A percentile compares a stretch with the other conserved stretches of the same genome.
phyloP scores from a whole-genome alignment of 179 eudicot species.

The Corrigiola litoralis region DNA sequence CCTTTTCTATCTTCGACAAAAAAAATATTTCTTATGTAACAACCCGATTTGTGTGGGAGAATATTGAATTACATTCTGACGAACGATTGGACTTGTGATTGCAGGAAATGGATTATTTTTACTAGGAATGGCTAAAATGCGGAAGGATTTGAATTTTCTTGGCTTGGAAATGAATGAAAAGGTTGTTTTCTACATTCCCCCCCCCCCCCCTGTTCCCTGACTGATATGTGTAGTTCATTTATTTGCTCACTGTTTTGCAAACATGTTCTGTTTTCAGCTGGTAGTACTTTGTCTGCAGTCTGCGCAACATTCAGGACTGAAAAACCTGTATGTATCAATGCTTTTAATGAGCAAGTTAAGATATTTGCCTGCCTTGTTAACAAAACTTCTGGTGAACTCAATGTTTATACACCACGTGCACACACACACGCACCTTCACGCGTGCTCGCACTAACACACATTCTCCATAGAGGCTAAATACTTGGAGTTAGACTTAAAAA shows the following conservation, averaged over 20 bases:
- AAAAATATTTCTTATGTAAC: too few species aligned
- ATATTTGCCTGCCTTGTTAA: not conserved
- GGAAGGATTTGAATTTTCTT: conserved; percentile 60
- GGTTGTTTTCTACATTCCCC: conserved; percentile 36
- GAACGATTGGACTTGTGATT: conserved; percentile 7
- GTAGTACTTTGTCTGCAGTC: conserved; percentile 49
- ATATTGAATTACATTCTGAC: not conserved
- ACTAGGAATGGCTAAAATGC: conserved; percentile 54
- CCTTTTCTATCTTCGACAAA: too few species aligned
- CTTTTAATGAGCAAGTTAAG: not conserved
- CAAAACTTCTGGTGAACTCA: not conserved
- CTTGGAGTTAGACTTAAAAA: too few species aligned
- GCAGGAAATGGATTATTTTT: conserved; percentile 87
- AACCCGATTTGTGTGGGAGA: too few species aligned
- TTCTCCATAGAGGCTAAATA: too few species aligned
- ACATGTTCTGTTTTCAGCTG: conserved; percentile 46
- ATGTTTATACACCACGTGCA: too few species aligned
- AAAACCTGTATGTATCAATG: conserved; percentile 47
- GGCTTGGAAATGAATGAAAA: conserved; percentile 84
- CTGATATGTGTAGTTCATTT: not conserved
- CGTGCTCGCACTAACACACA: too few species aligned
- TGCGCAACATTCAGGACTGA: conserved; percentile 34
- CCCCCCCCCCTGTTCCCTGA: not conserved
- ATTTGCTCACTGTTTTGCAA: not conserved
- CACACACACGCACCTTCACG: too few species aligned